A percentile compares a stretch with the other conserved stretches of the same genome.
Evolutionary conservation across 495 filamentous ascomycete species (phyloP).

Genomic region (Tuber aestivum): DNA sequence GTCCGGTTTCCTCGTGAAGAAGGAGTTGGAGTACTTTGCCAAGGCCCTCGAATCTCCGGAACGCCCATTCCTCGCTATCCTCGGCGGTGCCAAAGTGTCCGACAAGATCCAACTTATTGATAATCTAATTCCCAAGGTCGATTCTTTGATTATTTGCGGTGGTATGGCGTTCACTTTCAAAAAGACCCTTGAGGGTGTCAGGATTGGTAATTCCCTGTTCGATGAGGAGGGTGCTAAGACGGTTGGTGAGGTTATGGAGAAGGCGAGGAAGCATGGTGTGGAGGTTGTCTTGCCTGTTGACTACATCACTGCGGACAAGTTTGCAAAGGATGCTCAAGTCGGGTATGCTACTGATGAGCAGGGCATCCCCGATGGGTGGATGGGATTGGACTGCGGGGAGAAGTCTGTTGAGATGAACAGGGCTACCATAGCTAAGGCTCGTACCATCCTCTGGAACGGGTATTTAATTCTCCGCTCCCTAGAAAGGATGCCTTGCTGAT

Average conservation of each 20-base stretch:
- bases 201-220: conserved; percentile 88
- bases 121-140: conserved; percentile 93
- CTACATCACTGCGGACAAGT: conserved; percentile 94
- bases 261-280: conserved; percentile 93
- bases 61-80: conserved; percentile 96
- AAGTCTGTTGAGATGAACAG: conserved; percentile 80
- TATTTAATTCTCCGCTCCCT: conserved; percentile 18
- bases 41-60: conserved; percentile 88
- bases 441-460: conserved; percentile 99
- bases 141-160: conserved; percentile 93
- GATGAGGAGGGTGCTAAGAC: conserved; percentile 94
- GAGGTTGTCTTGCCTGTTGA: conserved; percentile 90
- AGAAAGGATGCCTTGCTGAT: conserved; percentile 17
- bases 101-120: conserved; percentile 99
- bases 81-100: conserved; percentile 95
- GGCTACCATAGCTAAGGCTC: conserved; percentile 72
- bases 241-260: conserved; percentile 77
- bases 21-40: conserved; percentile 99
- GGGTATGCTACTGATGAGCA: conserved; percentile 77
- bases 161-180: conserved; percentile 99
- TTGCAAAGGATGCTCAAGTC: conserved; percentile 72
- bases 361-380: conserved; percentile 93
- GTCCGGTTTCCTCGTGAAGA: conserved; percentile 97
- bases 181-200: conserved; percentile 85
- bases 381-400: conserved; percentile 90